Base-by-base conservation (phyloP, 257 asterid species). In the Nicotiana knightiana region DNA sequence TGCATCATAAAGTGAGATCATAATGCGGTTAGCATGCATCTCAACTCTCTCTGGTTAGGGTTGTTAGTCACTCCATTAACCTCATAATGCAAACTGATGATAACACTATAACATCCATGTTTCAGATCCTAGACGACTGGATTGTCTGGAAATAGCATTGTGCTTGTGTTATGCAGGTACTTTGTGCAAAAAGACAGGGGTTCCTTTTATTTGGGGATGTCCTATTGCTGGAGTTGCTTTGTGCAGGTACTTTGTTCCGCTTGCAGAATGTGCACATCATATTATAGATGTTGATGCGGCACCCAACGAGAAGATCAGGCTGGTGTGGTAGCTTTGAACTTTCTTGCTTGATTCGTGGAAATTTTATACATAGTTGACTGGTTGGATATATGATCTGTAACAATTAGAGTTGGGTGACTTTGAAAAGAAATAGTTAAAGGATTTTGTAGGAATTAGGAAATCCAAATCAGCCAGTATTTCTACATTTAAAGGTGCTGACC, bases 101-200 rank as follows among this genome's bases (percentile, higher is more conserved):
- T 57, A 62, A 71, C 33, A 57, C 81, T 32, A 5, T 48, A 62
- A 81, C 75, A 66, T 82, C 85, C 88, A 77, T 79, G 86, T 84
- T 77, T 51, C 81, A 75, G 57, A 76, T 81, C 77, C 78, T 73
- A 39, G 70, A 65, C 78, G 83, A 82, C 76, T 81, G 54, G 66
- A 67, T 84, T 81, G 79, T 82, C 81, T 78, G 88, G 91, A 68
- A 83, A 59, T 32, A 83, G 77, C 63, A 54, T 55, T 75, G 75
- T 80, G 51, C 64, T 83, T 84, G 68, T 83, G 77, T 75, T 67
- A 78, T 87, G 92, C 90, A 89, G 92, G 89, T 51, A 30, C 67
- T 32, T 76, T 76, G 55, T 62, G 55, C 83, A 82, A 51, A 75
- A 66, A 46, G 79, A 28, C 39, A 28, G 80, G 57, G 77, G 68